Evolutionary conservation across 73 alveolate species (phyloP).

Genomic region (Tetrahymena elliotti): DNA sequence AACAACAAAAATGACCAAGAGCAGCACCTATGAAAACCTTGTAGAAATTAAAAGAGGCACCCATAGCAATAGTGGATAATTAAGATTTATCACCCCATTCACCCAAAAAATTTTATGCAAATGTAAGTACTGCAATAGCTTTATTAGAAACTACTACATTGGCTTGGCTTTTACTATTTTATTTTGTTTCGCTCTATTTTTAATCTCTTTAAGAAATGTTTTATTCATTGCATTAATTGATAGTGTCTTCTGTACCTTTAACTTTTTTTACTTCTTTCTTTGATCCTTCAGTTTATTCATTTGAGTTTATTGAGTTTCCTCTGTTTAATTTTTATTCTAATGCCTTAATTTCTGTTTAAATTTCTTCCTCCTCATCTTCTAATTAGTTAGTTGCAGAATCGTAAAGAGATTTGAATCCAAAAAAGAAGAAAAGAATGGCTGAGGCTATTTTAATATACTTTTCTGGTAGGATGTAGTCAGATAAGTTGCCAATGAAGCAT

Average conservation of each 20-base stretch:
- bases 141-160: background rate
- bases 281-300: background rate
- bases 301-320: background rate
- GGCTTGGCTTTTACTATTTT: background rate
- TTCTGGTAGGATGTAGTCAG: background rate
- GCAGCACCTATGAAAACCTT: slow-evolving; percentile 40
- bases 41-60: background rate
- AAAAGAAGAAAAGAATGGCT: background rate
- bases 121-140: background rate
- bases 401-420: background rate
- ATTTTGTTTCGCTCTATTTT: background rate
- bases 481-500: background rate
- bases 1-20: slow-evolving; percentile 43
- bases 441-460: background rate
- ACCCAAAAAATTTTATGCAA: background rate
- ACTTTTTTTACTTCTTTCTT: background rate
- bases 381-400: background rate
- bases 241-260: background rate
- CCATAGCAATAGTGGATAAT: background rate
- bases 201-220: background rate
- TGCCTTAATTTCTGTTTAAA: background rate
- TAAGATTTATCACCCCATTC: background rate
- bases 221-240: background rate
- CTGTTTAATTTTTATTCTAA: background rate
- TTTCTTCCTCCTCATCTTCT: background rate